Evolutionary conservation across 1,139 yeast genomes (phyloP).

Genomic region (Kurtzmaniella quercitrusa): DNA sequence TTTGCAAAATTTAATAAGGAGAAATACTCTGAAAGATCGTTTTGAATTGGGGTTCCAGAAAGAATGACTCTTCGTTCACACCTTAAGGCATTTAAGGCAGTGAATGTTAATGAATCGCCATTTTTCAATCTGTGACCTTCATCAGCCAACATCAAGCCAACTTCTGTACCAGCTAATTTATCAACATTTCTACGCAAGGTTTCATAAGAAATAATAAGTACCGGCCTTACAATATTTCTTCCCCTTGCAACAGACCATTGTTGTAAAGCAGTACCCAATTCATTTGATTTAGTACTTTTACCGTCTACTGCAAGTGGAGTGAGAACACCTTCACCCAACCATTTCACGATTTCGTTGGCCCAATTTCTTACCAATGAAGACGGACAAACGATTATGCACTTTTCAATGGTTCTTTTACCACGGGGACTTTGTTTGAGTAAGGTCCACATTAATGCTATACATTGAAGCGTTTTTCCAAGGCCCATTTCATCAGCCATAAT

Average conservation of each 20-base stretch:
- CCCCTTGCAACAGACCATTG: slow-evolving; percentile 92
- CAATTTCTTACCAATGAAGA: slow-evolving; percentile 91
- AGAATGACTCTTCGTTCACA: slow-evolving; percentile 87
- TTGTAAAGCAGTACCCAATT: slow-evolving; percentile 63
- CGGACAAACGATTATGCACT: slow-evolving; percentile 93
- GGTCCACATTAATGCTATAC: slow-evolving; percentile 93
- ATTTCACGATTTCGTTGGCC: slow-evolving; percentile 94
- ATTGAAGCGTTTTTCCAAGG: slow-evolving; percentile 90
- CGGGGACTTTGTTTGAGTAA: slow-evolving; percentile 84
- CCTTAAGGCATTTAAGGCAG: slow-evolving; percentile 75
- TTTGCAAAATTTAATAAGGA: slow-evolving; percentile 89
- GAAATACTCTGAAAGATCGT: slow-evolving; percentile 92
- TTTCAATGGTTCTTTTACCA: slow-evolving; percentile 79
- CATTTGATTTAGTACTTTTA: slow-evolving; percentile 63
- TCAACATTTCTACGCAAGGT: slow-evolving; percentile 85
- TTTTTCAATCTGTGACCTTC: slow-evolving; percentile 96
- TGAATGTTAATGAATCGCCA: slow-evolving; percentile 90
- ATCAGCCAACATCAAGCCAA: slow-evolving; percentile 88
- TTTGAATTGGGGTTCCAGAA: slow-evolving; percentile 97
- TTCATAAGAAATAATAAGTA: slow-evolving; percentile 91
- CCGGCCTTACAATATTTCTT: slow-evolving; percentile 87
- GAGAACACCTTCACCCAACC: slow-evolving; percentile 90
- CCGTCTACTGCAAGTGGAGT: slow-evolving; percentile 94
- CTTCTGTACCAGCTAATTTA: slow-evolving; percentile 69
- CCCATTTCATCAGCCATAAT: slow-evolving; percentile 99